Evolutionary conservation across 2,329 filamentous ascomycete genomes (phyloP), one percentile per base, ranked within the genome.

Genomic region (Alternaria gaisen): DNA sequence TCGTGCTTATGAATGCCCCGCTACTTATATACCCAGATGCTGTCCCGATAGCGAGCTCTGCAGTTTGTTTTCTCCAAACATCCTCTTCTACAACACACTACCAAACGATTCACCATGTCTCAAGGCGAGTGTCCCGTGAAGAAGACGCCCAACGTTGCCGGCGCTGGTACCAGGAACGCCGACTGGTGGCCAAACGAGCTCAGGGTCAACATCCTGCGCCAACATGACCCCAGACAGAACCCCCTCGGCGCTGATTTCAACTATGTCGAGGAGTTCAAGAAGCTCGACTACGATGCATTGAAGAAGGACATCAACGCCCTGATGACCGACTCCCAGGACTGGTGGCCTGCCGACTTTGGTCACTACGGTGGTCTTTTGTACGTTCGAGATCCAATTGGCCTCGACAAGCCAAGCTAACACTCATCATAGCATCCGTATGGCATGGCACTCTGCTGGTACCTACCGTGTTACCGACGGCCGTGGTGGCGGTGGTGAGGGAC

Each of bases 271-370:
- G 90, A 90, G 30, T 93, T 93, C 83, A 89, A 90, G 81, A 87
- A 80, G 71, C 83, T 93, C 58, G 88, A 91, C 80, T 91, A 91
- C 73, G 81, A 85, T 62, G 89, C 80, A 26, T 79, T 93, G 69
- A 93, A 93, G 87, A 89, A 91, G 80, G 91, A 94, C 74, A 80
- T 94, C 7, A 71, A 82, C n/a, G 83, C 81, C 18, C 75, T 93
- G 72, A 90, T 93, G 88, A 93, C 91, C 53, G 88, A 92, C 76
- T 93, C 90, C 3, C 88, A 93, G 80, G 88, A 91, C 41, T 93
- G 87, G 87, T 94, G 91, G 91, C 91, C 91, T 1, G 91, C 91
- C 32, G 91, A 94, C 76, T 92, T 91, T 72, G 91, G 91, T 57
- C 90, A 93, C 83, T 94, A 93, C 70, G 91, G 91, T 67, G 90